These are phyloP conservation scores for Polyplosphaeria fusca DNA, from an alignment of 495 filamentous ascomycete genomes.

Conservation along the genomic window DNA sequence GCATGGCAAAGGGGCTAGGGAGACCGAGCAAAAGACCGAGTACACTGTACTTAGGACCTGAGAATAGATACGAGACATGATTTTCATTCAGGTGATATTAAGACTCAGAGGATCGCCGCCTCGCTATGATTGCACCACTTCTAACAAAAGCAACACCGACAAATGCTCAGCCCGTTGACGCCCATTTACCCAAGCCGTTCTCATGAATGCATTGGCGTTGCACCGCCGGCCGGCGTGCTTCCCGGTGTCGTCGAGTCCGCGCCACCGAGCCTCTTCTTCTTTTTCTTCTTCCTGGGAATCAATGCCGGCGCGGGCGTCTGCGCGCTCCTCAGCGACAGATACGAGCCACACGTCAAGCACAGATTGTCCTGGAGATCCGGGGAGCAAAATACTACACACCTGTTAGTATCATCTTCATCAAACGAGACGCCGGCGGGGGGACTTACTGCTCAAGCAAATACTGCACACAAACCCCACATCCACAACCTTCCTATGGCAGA, in stretches of 20 bases:
- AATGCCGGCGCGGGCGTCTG: slow-evolving; percentile 67
- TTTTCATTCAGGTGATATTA: too few species aligned
- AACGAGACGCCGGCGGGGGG: background rate
- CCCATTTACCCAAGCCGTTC: too few species aligned
- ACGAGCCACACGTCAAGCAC: slow-evolving; percentile 89
- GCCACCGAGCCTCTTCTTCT: slow-evolving; percentile 58
- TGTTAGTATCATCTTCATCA: background rate
- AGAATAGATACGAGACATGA: too few species aligned
- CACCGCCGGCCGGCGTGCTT: slow-evolving; percentile 15
- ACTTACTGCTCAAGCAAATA: slow-evolving; percentile 82
- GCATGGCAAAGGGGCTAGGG: too few species aligned
- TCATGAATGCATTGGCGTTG: slow-evolving; percentile 28
- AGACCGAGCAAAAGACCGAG: too few species aligned
- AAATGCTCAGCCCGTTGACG: too few species aligned
- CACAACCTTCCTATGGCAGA: slow-evolving; percentile 88
- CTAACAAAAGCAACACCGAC: too few species aligned
- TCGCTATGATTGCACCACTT: too few species aligned
- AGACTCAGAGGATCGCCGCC: too few species aligned
- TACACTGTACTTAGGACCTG: too few species aligned
- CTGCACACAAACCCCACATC: slow-evolving; percentile 94
- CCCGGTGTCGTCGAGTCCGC: slow-evolving; percentile 26
- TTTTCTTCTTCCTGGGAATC: slow-evolving; percentile 70
- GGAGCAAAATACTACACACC: slow-evolving; percentile 27
- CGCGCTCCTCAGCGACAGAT: slow-evolving; percentile 71
- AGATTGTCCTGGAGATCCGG: slow-evolving; percentile 45